A percentile compares a stretch with the other conserved stretches of the same genome.
These are phyloP conservation scores for Wickerhamomyces sp. DNA, from an alignment of 1,139 yeast genomes.

Conservation along the genomic window DNA sequence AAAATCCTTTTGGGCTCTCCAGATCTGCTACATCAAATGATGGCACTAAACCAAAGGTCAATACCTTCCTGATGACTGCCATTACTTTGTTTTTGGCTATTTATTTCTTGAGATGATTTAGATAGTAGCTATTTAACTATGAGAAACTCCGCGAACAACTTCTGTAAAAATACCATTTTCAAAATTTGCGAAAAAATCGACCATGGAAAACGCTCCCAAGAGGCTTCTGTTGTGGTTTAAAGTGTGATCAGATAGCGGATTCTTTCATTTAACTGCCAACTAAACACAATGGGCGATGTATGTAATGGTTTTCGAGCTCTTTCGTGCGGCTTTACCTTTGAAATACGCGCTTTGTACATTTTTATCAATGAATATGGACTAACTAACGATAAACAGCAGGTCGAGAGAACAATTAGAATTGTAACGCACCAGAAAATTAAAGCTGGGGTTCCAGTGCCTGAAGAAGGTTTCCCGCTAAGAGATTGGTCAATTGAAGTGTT, in stretches of 20 bases:
- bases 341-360: not conserved
- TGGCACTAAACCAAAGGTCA: not conserved
- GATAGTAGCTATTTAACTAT: not conserved
- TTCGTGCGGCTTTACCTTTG: too few species aligned
- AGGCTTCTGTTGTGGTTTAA: not conserved
- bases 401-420: conserved; percentile 83
- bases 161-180: not conserved
- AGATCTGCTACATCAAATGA: not conserved
- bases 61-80: not conserved
- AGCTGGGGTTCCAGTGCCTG: conserved; percentile 81
- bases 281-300: not conserved
- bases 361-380: not conserved
- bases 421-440: conserved; percentile 83
- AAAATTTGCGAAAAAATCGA: too few species aligned
- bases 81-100: not conserved
- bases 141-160: not conserved
- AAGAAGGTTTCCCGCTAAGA: conserved; percentile 92
- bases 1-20: not conserved
- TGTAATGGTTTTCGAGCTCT: not conserved
- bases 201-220: not conserved
- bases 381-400: conserved; percentile 29
- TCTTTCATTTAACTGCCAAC: not conserved
- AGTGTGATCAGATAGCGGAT: not conserved
- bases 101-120: not conserved
- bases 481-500: conserved; percentile 81